phyloP scores from a whole-genome alignment of 1,284 basidiomycete species.

The Coniferiporia sulphurascens region DNA sequence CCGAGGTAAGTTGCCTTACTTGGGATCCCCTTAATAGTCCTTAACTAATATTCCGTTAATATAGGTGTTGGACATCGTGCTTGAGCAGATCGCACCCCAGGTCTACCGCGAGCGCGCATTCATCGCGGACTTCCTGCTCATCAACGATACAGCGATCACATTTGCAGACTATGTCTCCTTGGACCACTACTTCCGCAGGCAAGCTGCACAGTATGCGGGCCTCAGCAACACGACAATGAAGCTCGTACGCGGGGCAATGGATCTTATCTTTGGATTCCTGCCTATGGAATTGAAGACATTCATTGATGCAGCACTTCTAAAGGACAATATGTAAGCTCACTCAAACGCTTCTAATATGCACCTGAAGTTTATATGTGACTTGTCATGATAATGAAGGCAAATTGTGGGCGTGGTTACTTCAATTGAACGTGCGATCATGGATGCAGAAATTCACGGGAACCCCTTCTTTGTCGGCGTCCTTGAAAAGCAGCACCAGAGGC shows the following conservation, averaged over 20 bases:
- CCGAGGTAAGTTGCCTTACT: slow-evolving; percentile 47
- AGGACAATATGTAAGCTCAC: slow-evolving; percentile 70
- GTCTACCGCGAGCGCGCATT: slow-evolving; percentile 85
- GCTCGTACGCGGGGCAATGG: slow-evolving; percentile 84
- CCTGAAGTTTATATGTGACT: background rate
- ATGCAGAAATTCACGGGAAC: slow-evolving; percentile 77
- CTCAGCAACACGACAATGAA: slow-evolving; percentile 70
- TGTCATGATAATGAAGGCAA: slow-evolving; percentile 47
- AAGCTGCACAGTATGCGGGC: slow-evolving; percentile 73
- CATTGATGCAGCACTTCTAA: slow-evolving; percentile 74
- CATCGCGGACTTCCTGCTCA: slow-evolving; percentile 88
- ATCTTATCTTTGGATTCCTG: slow-evolving; percentile 93
- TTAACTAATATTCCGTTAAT: background rate
- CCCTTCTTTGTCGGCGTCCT: slow-evolving; percentile 71
- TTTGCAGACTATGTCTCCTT: slow-evolving; percentile 96
- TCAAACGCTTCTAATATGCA: background rate
- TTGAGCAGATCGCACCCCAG: slow-evolving; percentile 74
- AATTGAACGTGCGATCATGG: slow-evolving; percentile 74
- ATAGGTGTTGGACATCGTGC: slow-evolving; percentile 70
- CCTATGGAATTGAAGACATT: slow-evolving; percentile 80
- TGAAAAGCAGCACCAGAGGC: slow-evolving; percentile 76
- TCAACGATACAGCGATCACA: slow-evolving; percentile 82
- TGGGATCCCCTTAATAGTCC: background rate
- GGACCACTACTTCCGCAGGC: slow-evolving; percentile 90
- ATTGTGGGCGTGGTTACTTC: slow-evolving; percentile 80